Evolutionary conservation across 495 filamentous ascomycete genomes (phyloP).

Genomic region (Astrothelium subdiscretum): DNA sequence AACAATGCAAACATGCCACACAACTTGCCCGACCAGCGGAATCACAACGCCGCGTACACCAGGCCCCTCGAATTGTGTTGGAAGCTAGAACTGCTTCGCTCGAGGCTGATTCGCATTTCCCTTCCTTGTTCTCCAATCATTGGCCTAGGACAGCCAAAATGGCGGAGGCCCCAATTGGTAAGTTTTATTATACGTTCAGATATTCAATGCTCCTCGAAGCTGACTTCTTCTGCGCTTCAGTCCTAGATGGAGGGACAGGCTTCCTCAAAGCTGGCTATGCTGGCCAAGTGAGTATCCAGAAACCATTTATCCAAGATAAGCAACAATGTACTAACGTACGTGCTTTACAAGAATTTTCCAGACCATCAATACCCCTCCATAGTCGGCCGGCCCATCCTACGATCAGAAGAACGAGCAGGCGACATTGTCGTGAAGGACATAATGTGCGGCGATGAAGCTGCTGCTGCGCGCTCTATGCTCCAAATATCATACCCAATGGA

Average conservation of each 20-base stretch:
- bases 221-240: slow-evolving; percentile 36
- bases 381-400: slow-evolving; percentile 93
- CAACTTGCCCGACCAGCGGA: background rate
- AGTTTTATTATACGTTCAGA: background rate
- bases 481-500: slow-evolving; percentile 99
- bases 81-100: background rate
- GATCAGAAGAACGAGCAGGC: slow-evolving; percentile 74
- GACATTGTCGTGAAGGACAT: slow-evolving; percentile 93
- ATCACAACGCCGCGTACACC: background rate
- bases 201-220: slow-evolving; percentile 9
- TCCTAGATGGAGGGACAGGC: slow-evolving; percentile 98
- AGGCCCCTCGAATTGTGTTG: background rate
- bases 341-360: slow-evolving; percentile 69
- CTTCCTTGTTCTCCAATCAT: background rate
- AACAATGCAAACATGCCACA: background rate
- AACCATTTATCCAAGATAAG: background rate
- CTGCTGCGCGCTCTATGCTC: slow-evolving; percentile 87
- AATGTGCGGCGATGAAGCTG: slow-evolving; percentile 98
- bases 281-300: slow-evolving; percentile 48
- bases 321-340: background rate
- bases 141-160: slow-evolving; percentile 8
- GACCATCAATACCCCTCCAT: slow-evolving; percentile 98
- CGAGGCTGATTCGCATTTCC: background rate
- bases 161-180: slow-evolving; percentile 24
- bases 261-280: slow-evolving; percentile 99